Base-by-base conservation (phyloP, 768 basidiomycete genomes). In the Hemileccinum impolitum region DNA sequence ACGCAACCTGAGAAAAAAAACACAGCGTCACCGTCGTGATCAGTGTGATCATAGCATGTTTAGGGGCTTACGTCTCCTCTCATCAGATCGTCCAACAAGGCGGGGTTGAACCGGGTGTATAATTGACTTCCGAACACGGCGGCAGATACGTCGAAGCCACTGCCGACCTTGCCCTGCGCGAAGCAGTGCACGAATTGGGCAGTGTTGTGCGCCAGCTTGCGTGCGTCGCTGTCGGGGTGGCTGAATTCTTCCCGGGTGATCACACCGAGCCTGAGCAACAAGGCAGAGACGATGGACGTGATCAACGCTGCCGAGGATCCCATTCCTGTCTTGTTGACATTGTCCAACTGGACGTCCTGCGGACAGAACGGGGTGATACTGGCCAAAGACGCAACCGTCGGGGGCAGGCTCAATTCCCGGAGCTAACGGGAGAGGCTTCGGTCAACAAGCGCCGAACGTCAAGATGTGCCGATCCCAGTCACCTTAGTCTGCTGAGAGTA, bases 241-340 rank as follows among this genome's bases (percentile, higher is more conserved):
- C 63, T 57, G 18, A 89, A 75, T 5, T 80, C 74, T 37, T 74
- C 65, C 26, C 64, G 48, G 15, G 81, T 68, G 55, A 94, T 79
- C 48, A 84, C 75, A 31, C 72, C 68, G 52, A 92, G 75, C 59
- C 91, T 90, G 23, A 92, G 70, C 23, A 97, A 79, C 30, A 99
- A 78, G 2, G 84, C 85, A 38, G 90, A 84, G 43, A 93, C 87
- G 51, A 98, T 81, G 38, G 95, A 95, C 2, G 96, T 97, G 65
- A 97, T 96, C 54, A 99, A 79, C 0, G 96, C 93, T 6, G 96
- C 96, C 3, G 94, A 96, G 6, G 94, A 97, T 35, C 96, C 96
- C 41, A 98, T 81, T 9, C 96, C 96, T 0, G 96, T 98, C 72
- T 99, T 99, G 78, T 97, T 94, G n/a, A 95, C 94, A 43, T 90